Percentiles rank a stretch among this genome's conserved stretches.
Evolutionary conservation across 1,284 basidiomycete genomes (phyloP).

Genomic region (Papiliotrema terrestris): DNA sequence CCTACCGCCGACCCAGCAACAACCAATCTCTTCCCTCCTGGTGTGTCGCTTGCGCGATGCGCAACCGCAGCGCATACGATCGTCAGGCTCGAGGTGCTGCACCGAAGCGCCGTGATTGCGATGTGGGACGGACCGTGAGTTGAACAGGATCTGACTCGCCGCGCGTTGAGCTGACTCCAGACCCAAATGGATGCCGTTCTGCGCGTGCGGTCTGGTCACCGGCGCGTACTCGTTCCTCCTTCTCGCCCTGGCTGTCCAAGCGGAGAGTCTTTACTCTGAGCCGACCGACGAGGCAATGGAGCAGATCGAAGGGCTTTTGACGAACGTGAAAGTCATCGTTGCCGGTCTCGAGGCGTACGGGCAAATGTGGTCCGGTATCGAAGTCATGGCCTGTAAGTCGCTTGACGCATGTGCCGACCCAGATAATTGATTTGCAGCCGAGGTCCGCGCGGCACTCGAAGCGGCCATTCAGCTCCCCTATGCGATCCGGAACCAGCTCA

Average conservation of each 20-base stretch:
- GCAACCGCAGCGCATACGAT: constrained; percentile 49
- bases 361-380: constrained; percentile 50
- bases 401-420: neutral
- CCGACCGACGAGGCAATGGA: constrained; percentile 24
- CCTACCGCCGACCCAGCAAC: neutral
- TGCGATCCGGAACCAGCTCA: constrained; percentile 24
- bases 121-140: constrained; percentile 44
- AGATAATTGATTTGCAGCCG: constrained; percentile 14
- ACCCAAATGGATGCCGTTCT: constrained; percentile 49
- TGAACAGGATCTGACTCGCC: too few relatives aligned
- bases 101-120: constrained; percentile 46
- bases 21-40: constrained; percentile 44
- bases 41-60: constrained; percentile 45
- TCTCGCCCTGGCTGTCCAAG: constrained; percentile 47
- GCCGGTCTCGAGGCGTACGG: constrained; percentile 50
- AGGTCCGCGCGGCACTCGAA: constrained; percentile 39
- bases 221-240: constrained; percentile 48
- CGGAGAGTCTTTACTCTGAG: constrained; percentile 34
- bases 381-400: constrained; percentile 47
- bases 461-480: constrained; percentile 30
- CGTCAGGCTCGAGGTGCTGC: constrained; percentile 47
- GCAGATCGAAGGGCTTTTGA: constrained; percentile 46
- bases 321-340: constrained; percentile 48
- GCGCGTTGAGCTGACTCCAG: constrained; percentile 11
- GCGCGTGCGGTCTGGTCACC: constrained; percentile 48